A percentile compares a stretch with the other conserved stretches of the same genome.
Evolutionary conservation across 495 filamentous ascomycete genomes (phyloP).

Genomic region (Aspergillus homomorphus): DNA sequence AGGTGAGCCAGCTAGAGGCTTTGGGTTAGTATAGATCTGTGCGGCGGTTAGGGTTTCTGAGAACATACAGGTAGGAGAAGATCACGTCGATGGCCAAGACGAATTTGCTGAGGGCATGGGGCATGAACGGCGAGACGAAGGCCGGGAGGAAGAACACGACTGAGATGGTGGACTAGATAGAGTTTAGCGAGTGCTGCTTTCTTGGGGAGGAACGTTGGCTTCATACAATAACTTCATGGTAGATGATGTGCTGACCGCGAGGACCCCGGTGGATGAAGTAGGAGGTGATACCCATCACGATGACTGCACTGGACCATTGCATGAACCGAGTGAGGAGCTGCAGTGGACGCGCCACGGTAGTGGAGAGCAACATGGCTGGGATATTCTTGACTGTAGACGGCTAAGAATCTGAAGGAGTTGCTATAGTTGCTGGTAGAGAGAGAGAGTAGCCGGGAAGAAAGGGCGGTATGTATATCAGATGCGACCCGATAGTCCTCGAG

Average conservation of each 20-base stretch:
- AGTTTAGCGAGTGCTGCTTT: neutral
- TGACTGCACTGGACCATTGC: constrained; percentile 57
- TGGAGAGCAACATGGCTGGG: constrained; percentile 31
- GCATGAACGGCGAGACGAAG: constrained; percentile 52
- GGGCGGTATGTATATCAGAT: too few species aligned
- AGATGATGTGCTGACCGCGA: constrained; percentile 46
- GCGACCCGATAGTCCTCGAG: too few species aligned
- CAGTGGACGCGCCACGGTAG: constrained; percentile 32
- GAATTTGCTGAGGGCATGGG: constrained; percentile 39
- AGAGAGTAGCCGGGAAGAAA: neutral
- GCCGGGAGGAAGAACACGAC: constrained; percentile 57
- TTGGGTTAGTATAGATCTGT: constrained; percentile 13
- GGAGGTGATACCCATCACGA: constrained; percentile 58
- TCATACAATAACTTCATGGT: constrained; percentile 57
- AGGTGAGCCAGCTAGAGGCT: constrained; percentile 52
- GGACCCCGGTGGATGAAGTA: constrained; percentile 49
- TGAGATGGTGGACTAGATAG: constrained; percentile 23
- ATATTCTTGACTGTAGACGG: neutral
- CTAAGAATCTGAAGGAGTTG: neutral
- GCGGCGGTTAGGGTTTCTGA: neutral
- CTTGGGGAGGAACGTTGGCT: neutral
- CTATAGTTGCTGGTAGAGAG: neutral
- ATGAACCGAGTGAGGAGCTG: constrained; percentile 34
- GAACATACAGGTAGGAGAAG: constrained; percentile 57
- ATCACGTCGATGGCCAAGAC: constrained; percentile 55